Conservation (phyloP, 305 asterid genomes). For the Caryopteris hybrid region DNA sequence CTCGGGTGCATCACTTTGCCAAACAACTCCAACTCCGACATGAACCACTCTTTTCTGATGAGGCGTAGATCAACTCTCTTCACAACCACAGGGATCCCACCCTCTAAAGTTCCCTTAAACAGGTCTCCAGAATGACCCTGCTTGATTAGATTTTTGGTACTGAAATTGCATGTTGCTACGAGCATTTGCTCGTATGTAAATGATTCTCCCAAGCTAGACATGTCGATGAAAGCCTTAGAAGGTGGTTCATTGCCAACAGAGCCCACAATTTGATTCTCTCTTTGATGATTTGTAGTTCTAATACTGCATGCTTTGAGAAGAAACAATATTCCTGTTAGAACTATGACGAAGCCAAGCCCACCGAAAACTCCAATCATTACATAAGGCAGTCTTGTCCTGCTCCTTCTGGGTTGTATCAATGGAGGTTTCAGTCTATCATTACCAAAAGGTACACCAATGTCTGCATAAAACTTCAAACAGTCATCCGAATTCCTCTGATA, state of each 20-base stretch:
- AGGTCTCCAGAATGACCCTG: constrained; percentile 68
- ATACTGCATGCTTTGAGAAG: constrained; percentile 26
- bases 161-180: constrained; percentile 47
- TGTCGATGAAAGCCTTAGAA: constrained; percentile 11
- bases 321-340: constrained; percentile 23
- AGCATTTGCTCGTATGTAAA: constrained; percentile 49
- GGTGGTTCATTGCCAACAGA: constrained; percentile 23
- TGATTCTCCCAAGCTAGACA: constrained; percentile 41
- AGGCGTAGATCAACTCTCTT: constrained; percentile 49
- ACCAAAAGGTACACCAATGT: constrained; percentile 17
- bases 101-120: constrained; percentile 46
- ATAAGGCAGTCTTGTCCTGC: constrained; percentile 23
- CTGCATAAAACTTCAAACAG: constrained; percentile 45
- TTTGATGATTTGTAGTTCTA: constrained; percentile 10
- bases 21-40: constrained; percentile 52
- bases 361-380: constrained; percentile 59
- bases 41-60: constrained; percentile 27
- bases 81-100: constrained; percentile 41
- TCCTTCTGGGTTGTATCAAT: not conserved
- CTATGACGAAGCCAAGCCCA: constrained; percentile 46
- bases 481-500: constrained; percentile 35
- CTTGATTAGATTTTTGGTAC: constrained; percentile 45
- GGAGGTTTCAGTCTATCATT: constrained; percentile 15
- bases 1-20: constrained; percentile 43
- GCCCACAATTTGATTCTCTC: constrained; percentile 15